Conservation (phyloP, 768 basidiomycete species). For the Pholiota microspora region DNA sequence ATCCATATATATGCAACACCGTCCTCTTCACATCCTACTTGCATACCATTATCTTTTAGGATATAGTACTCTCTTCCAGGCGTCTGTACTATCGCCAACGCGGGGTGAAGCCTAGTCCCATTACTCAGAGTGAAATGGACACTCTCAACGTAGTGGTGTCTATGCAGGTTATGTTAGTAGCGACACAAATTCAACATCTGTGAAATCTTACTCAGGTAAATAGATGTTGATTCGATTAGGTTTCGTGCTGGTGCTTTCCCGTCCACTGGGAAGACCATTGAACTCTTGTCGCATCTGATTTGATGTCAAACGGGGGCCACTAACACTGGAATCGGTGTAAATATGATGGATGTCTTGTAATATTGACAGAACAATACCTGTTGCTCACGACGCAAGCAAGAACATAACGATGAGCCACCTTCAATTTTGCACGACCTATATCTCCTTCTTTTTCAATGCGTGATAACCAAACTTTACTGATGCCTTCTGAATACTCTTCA, state of each 20-base stretch:
- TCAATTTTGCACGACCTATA: conserved; percentile 37
- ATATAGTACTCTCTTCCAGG: conserved; percentile 66
- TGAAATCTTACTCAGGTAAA: conserved; percentile 55
- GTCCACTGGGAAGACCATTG: conserved; percentile 40
- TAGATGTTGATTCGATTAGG: conserved; percentile 49
- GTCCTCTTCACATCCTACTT: conserved; percentile 74
- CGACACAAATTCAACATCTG: background rate
- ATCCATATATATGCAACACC: conserved; percentile 66
- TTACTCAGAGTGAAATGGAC: conserved; percentile 55
- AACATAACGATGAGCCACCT: conserved; percentile 61
- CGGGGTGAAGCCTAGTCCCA: conserved; percentile 49
- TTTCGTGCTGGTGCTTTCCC: conserved; percentile 6
- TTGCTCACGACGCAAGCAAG: conserved; percentile 73
- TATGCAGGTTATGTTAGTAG: conserved; percentile 22
- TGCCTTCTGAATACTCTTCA: conserved; percentile 68
- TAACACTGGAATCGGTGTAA: conserved; percentile 44
- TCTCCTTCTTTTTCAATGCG: conserved; percentile 42
- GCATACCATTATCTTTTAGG: conserved; percentile 73
- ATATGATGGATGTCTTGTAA: conserved; percentile 4
- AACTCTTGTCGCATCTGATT: conserved; percentile 73
- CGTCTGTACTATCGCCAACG: conserved; percentile 71
- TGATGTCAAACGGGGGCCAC: conserved; percentile 66
- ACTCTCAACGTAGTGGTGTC: conserved; percentile 77
- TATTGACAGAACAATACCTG: conserved; percentile 39
- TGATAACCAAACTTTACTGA: conserved; percentile 64